phyloP scores from a whole-genome alignment of 1,139 yeast species.

The Kodamaea plutei region DNA sequence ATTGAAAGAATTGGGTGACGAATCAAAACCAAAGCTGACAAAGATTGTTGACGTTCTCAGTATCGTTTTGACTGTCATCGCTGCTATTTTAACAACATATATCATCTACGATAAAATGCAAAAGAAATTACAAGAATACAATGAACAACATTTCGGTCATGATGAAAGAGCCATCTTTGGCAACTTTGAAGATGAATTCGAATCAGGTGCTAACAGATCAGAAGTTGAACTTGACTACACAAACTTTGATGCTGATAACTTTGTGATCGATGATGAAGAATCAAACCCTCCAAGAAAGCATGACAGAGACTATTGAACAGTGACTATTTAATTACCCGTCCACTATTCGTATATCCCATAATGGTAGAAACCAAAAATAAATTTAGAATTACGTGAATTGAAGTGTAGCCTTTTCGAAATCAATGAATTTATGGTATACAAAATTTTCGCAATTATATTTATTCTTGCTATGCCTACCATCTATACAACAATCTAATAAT shows the following conservation, averaged over 20 bases:
- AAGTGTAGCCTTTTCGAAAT: too few relatives aligned
- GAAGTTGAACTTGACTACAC: constrained; percentile 33
- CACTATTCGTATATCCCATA: neutral
- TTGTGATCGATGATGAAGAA: constrained; percentile 32
- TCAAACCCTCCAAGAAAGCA: constrained; percentile 1
- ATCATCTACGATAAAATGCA: constrained; percentile 64
- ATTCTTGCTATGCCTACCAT: too few relatives aligned
- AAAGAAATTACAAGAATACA: constrained; percentile 32
- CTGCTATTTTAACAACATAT: constrained; percentile 64
- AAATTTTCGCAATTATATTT: too few relatives aligned
- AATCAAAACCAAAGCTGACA: constrained; percentile 45
- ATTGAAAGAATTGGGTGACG: constrained; percentile 64
- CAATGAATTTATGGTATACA: too few relatives aligned
- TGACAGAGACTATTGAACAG: constrained; percentile 4
- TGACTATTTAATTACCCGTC: neutral
- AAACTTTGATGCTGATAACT: constrained; percentile 36
- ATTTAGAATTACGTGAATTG: too few relatives aligned
- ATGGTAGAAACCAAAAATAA: neutral
- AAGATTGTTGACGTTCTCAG: constrained; percentile 62
- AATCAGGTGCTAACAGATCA: constrained; percentile 11
- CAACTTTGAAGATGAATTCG: constrained; percentile 33
- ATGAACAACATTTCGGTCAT: constrained; percentile 19
- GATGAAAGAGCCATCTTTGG: constrained; percentile 37
- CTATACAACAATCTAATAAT: neutral
- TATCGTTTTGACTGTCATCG: constrained; percentile 52